Evolutionary conservation across 805 yeast genomes (phyloP).

Genomic region (Sugiyamaella marilandica): DNA sequence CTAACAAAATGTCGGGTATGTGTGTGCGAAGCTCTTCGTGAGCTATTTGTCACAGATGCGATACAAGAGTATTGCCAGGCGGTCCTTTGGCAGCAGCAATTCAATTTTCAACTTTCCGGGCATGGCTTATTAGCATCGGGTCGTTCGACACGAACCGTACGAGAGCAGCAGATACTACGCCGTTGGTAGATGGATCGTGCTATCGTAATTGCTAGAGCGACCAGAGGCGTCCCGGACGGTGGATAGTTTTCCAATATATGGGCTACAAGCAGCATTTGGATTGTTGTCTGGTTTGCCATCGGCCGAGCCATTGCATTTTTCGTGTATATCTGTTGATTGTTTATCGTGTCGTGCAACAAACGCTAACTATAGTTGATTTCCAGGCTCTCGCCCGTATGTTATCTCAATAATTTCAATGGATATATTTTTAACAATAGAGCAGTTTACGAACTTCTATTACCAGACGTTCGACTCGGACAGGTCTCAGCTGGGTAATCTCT

Average conservation of each 20-base stretch:
- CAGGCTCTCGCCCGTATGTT: slow-evolving; percentile 23
- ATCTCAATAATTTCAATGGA: not conserved
- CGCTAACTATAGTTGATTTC: slow-evolving; percentile 20
- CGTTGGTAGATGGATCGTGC: too few species aligned
- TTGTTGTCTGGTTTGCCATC: not conserved
- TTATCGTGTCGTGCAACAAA: not conserved
- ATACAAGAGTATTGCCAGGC: too few species aligned
- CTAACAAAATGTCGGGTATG: slow-evolving; percentile 6
- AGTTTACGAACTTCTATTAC: slow-evolving; percentile 92
- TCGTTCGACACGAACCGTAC: too few species aligned
- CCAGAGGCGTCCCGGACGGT: too few species aligned
- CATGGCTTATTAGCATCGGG: not conserved
- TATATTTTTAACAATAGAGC: slow-evolving; percentile 36
- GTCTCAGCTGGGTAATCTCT: slow-evolving; percentile 83
- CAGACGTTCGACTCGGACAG: slow-evolving; percentile 92
- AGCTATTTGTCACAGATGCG: not conserved
- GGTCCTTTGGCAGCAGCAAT: not conserved
- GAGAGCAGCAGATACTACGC: too few species aligned
- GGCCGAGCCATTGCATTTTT: not conserved
- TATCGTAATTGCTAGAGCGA: too few species aligned
- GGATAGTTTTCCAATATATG: too few species aligned
- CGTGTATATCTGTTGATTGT: not conserved
- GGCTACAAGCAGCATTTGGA: too few species aligned
- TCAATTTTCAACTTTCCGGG: not conserved
- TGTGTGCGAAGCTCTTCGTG: not conserved